Percentiles rank a stretch among this genome's conserved stretches.
Evolutionary conservation across 176 grass and related monocot species (phyloP).

Genomic region (Oryza australiensis): DNA sequence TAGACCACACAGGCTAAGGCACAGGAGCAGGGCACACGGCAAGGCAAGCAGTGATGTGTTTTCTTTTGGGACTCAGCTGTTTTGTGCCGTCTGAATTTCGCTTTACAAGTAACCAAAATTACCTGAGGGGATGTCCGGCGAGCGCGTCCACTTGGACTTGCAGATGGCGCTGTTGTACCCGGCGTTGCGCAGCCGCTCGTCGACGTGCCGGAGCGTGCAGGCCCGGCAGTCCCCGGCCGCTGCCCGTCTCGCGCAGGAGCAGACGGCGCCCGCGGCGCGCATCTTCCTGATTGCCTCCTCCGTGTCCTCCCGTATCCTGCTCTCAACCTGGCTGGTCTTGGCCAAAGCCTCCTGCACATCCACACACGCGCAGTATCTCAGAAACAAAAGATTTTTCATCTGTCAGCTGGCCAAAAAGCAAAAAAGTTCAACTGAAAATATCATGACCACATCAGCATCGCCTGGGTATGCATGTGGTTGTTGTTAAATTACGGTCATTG

Average conservation of each 20-base stretch:
- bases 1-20: background rate
- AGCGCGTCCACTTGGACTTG: slow-evolving; percentile 85
- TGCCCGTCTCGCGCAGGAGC: slow-evolving; percentile 50
- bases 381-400: background rate
- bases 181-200: slow-evolving; percentile 48
- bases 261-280: slow-evolving; percentile 37
- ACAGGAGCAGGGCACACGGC: background rate
- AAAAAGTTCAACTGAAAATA: slow-evolving; percentile 4
- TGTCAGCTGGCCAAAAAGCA: slow-evolving; percentile 14
- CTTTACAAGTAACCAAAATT: background rate
- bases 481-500: background rate
- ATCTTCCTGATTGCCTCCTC: slow-evolving; percentile 55
- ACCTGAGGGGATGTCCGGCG: slow-evolving; percentile 79
- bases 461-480: background rate
- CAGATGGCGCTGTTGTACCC: slow-evolving; percentile 81
- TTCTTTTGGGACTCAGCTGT: background rate
- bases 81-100: background rate
- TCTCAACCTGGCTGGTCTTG: slow-evolving; percentile 71
- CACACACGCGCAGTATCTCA: background rate
- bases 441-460: background rate
- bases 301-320: slow-evolving; percentile 56
- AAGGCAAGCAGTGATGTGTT: background rate
- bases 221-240: slow-evolving; percentile 52
- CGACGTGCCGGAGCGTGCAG: slow-evolving; percentile 58
- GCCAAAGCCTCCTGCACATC: slow-evolving; percentile 60